These are phyloP conservation scores for Cardamine occulta DNA, from an alignment of 345 rosid genomes.

Conservation along the genomic window DNA sequence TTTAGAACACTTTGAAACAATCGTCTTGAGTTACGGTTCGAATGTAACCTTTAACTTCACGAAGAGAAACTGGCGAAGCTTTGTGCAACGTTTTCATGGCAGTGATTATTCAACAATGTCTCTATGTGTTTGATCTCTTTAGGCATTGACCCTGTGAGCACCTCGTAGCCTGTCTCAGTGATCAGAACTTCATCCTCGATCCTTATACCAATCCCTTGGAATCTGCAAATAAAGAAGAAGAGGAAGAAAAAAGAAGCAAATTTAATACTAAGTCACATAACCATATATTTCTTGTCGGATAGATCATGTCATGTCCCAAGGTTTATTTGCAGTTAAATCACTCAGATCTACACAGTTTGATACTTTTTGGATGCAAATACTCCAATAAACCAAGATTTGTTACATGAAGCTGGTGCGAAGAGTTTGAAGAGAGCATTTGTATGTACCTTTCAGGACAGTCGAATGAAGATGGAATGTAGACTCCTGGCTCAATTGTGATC, in stretches of 20 bases:
- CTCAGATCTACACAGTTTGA: constrained; percentile 1
- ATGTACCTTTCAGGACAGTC: constrained; percentile 70
- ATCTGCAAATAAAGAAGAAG: constrained; percentile 51
- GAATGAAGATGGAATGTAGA: constrained; percentile 71
- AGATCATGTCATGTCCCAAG: constrained; percentile 2
- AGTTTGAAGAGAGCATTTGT: background rate
- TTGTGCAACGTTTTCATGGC: constrained; percentile 35
- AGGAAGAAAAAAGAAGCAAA: background rate
- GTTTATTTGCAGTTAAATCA: constrained; percentile 18
- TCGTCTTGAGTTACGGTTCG: background rate
- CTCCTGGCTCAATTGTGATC: constrained; percentile 95
- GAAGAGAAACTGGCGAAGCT: constrained; percentile 23
- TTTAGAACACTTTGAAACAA: background rate
- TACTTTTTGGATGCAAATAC: background rate
- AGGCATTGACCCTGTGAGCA: constrained; percentile 95
- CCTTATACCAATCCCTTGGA: constrained; percentile 83
- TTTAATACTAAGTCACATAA: background rate
- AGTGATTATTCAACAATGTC: constrained; percentile 65
- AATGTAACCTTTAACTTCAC: background rate
- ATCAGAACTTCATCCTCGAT: constrained; percentile 96
- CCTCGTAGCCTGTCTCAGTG: constrained; percentile 90
- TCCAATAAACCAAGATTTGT: background rate
- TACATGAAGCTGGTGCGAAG: background rate
- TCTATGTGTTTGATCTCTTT: constrained; percentile 85
- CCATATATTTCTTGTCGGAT: background rate